These are phyloP conservation scores for Boletellus ananiceps DNA, from an alignment of 768 basidiomycete species.

Conservation along the genomic window DNA sequence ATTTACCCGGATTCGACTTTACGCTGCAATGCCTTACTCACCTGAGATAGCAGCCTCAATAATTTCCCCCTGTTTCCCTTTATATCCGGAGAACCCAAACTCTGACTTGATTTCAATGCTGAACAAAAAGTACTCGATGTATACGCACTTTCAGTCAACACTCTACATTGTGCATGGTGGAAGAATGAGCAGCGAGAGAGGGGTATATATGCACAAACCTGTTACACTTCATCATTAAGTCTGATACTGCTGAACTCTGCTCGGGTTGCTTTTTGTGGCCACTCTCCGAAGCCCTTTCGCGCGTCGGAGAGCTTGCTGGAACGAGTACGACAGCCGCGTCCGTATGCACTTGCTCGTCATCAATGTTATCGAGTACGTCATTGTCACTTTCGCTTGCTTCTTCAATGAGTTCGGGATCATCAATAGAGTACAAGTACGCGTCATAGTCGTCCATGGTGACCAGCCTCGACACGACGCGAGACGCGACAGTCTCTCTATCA, in stretches of 20 bases:
- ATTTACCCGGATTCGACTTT: neutral
- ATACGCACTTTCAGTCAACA: conserved; percentile 24
- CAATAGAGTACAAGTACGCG: conserved; percentile 20
- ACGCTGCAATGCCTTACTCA: conserved; percentile 18
- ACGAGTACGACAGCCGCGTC: conserved; percentile 14
- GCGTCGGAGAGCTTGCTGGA: conserved; percentile 13
- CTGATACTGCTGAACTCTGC: neutral
- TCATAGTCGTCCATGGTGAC: conserved; percentile 23
- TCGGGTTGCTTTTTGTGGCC: conserved; percentile 2
- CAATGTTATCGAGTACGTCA: conserved; percentile 21
- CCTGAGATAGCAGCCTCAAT: conserved; percentile 66
- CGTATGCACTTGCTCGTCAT: conserved; percentile 13
- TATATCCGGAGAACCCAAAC: conserved; percentile 65
- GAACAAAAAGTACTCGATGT: neutral
- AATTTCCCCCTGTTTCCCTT: conserved; percentile 75
- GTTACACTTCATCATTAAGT: conserved; percentile 10
- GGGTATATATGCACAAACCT: conserved; percentile 6
- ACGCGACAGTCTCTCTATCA: conserved; percentile 3
- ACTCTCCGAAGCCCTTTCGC: neutral
- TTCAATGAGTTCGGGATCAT: conserved; percentile 8
- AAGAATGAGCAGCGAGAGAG: neutral
- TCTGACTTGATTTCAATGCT: conserved; percentile 35
- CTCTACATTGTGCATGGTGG: conserved; percentile 7
- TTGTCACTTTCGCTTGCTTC: conserved; percentile 16
- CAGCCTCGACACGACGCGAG: neutral